phyloP scores from a whole-genome alignment of 164 flowering plant species.

The Vitis riparia region DNA sequence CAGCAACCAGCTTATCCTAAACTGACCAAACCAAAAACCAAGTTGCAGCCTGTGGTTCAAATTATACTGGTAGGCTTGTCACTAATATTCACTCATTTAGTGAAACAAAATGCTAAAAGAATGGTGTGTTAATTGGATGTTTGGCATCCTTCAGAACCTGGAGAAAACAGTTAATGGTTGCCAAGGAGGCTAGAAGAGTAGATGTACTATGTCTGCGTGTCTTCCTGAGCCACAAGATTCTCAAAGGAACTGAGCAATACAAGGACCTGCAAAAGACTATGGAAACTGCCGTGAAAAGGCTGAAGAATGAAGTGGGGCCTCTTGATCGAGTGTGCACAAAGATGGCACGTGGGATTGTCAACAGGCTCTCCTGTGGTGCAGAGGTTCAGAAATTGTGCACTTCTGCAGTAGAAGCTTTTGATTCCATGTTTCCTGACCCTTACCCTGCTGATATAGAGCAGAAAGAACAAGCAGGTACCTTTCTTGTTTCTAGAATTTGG shows the following conservation, averaged over 20 bases:
- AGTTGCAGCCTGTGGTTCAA: not conserved
- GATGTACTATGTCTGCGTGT: conserved; percentile 59
- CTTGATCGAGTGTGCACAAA: conserved; percentile 38
- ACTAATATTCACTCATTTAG: no score
- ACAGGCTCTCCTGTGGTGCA: conserved; percentile 54
- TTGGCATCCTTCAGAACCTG: conserved; percentile 46
- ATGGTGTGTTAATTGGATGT: not conserved
- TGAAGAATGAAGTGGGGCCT: conserved; percentile 68
- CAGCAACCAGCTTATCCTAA: no score
- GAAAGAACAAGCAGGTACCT: conserved; percentile 19
- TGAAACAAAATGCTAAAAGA: no score
- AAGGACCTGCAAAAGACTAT: conserved; percentile 42
- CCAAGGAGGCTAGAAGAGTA: conserved; percentile 72
- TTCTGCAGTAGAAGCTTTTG: conserved; percentile 50
- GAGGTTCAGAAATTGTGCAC: conserved; percentile 66
- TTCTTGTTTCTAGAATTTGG: not conserved
- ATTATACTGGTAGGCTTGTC: not conserved
- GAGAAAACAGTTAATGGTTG: conserved; percentile 64
- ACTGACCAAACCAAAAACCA: no score
- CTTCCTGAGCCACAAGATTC: conserved; percentile 53
- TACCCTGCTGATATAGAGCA: not conserved
- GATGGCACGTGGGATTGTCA: conserved; percentile 66
- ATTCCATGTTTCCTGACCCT: conserved; percentile 25
- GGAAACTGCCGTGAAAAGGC: conserved; percentile 38
- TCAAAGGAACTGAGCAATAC: conserved; percentile 48